These are phyloP conservation scores for Debaryomyces coudertii DNA, from an alignment of 1,139 yeast species.

Conservation along the genomic window DNA sequence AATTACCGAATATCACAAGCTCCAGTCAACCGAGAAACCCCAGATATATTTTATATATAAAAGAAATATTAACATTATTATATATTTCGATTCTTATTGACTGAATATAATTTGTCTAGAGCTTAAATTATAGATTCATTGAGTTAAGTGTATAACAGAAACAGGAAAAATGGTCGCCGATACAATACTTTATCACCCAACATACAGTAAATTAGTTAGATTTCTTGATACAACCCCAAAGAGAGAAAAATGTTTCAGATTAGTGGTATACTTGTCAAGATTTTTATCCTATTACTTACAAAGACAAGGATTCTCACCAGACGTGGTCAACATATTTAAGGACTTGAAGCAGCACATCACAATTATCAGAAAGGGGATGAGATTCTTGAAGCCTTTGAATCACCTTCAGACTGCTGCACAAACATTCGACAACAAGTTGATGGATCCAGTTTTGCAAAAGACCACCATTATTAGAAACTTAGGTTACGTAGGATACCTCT, in stretches of 20 bases:
- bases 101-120: background rate
- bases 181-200: conserved; percentile 73
- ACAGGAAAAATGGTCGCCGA: conserved; percentile 61
- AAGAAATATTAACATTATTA: background rate
- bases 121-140: conserved; percentile 2
- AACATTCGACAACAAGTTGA: conserved; percentile 70
- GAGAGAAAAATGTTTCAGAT: conserved; percentile 74
- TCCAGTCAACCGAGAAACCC: conserved; percentile 5
- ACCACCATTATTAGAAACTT: conserved; percentile 69
- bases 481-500: conserved; percentile 73
- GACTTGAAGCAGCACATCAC: conserved; percentile 62
- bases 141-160: background rate
- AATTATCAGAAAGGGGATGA: conserved; percentile 78
- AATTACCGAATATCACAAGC: conserved; percentile 4
- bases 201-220: conserved; percentile 61
- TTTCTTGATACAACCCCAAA: conserved; percentile 67
- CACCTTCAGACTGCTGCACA: conserved; percentile 73
- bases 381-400: conserved; percentile 81
- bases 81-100: background rate
- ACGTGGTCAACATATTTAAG: conserved; percentile 53
- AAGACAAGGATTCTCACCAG: conserved; percentile 60
- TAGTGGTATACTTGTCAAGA: conserved; percentile 80
- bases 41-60: conserved; percentile 1
- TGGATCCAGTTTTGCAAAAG: conserved; percentile 62
- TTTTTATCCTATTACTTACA: conserved; percentile 67